phyloP scores from a whole-genome alignment of 1,284 basidiomycete species.

The Cutaneotrichosporon sp. region DNA sequence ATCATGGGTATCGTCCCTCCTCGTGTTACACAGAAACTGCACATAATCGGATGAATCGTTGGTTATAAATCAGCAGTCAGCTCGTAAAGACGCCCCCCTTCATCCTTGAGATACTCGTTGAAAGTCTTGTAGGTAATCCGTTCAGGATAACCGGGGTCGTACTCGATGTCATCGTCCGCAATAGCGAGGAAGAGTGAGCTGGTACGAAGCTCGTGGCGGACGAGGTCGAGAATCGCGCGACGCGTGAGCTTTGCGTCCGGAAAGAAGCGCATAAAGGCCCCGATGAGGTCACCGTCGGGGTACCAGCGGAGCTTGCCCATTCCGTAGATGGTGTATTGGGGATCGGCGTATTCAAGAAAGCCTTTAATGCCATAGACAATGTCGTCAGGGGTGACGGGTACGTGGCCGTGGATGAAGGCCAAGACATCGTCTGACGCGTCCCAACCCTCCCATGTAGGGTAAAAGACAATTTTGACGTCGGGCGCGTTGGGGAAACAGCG shows the following conservation, averaged over 20 bases:
- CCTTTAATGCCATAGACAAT: background rate
- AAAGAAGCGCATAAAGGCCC: background rate
- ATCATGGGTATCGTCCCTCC: no score
- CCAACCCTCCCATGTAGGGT: slow-evolving; percentile 6
- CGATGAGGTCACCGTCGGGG: background rate
- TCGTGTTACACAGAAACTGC: no score
- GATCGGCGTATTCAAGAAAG: background rate
- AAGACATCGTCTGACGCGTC: background rate
- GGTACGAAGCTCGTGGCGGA: background rate
- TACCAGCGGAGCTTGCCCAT: slow-evolving; percentile 1
- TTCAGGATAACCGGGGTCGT: slow-evolving; percentile 4
- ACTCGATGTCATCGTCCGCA: background rate
- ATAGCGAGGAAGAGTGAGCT: background rate
- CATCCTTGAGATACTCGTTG: background rate
- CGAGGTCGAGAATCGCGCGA: background rate
- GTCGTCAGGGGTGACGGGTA: background rate
- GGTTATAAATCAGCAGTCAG: background rate
- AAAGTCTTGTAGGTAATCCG: background rate
- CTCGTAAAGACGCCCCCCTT: background rate
- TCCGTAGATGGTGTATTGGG: background rate
- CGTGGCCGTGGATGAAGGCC: slow-evolving; percentile 2
- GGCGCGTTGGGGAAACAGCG: no score
- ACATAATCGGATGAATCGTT: no score
- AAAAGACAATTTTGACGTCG: slow-evolving; percentile 1
- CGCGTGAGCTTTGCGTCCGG: background rate